These are phyloP conservation scores for Canna indica DNA, from an alignment of 176 grass and related monocot species.

Conservation along the genomic window DNA sequence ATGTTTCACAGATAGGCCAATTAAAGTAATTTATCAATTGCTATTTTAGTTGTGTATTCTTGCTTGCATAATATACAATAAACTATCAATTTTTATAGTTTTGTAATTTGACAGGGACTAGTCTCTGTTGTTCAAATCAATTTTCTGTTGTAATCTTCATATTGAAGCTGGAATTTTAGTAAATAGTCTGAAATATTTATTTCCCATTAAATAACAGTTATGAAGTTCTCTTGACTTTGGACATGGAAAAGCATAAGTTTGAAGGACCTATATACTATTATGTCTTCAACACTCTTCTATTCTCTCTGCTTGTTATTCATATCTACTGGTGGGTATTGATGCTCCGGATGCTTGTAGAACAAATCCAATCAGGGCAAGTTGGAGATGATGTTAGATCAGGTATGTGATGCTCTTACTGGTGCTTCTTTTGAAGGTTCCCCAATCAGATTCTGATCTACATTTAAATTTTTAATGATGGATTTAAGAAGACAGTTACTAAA, in stretches of 20 bases:
- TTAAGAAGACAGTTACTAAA: background rate
- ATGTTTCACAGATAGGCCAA: too few relatives aligned
- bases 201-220: background rate
- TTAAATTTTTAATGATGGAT: background rate
- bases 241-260: constrained; percentile 17
- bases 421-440: background rate
- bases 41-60: too few relatives aligned
- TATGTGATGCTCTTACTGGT: constrained; percentile 27
- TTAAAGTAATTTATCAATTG: too few relatives aligned
- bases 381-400: constrained; percentile 81
- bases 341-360: constrained; percentile 21
- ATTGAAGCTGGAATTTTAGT: background rate
- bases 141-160: background rate
- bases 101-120: background rate
- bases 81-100: too few relatives aligned
- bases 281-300: constrained; percentile 16
- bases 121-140: background rate
- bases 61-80: too few relatives aligned
- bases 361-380: constrained; percentile 47
- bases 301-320: constrained; percentile 13
- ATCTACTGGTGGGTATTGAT: constrained; percentile 23
- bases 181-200: background rate
- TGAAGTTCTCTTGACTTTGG: constrained; percentile 16
- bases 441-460: background rate
- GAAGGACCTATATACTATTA: constrained; percentile 21